Conservation (phyloP, 2,329 filamentous ascomycete genomes). For the Zelopaecilomyces penicillatus region DNA sequence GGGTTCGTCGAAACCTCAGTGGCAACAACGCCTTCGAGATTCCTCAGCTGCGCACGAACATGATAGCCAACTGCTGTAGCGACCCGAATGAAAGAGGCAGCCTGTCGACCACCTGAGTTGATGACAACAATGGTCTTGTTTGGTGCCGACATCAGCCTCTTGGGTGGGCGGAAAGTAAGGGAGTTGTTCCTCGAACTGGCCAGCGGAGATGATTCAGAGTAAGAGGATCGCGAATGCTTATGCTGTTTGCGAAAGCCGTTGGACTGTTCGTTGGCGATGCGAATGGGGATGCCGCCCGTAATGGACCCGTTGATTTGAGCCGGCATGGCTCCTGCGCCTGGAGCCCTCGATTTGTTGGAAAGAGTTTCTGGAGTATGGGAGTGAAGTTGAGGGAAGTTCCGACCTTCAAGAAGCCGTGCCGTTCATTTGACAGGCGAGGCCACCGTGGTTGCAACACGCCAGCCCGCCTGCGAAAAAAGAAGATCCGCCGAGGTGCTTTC, state of each 20-base stretch:
- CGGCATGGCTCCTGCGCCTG: constrained; percentile 24
- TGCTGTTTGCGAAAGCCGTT: constrained; percentile 36
- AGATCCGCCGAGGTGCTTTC: constrained; percentile 5
- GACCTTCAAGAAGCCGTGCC: constrained; percentile 3
- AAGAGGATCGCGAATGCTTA: constrained; percentile 55
- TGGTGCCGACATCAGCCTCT: constrained; percentile 49
- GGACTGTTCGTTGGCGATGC: constrained; percentile 27
- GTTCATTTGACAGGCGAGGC: constrained; percentile 17
- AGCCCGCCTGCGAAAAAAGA: constrained; percentile 12
- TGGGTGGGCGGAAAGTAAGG: constrained; percentile 50
- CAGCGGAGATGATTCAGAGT: constrained; percentile 51
- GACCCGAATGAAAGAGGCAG: constrained; percentile 88
- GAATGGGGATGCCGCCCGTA: constrained; percentile 30
- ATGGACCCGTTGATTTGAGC: constrained; percentile 31
- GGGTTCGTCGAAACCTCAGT: constrained; percentile 75
- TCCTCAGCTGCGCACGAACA: constrained; percentile 85
- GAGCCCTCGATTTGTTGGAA: constrained; percentile 10
- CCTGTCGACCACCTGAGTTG: constrained; percentile 92
- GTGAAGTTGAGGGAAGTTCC: constrained; percentile 3
- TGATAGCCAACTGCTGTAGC: constrained; percentile 89
- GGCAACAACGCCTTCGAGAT: constrained; percentile 78
- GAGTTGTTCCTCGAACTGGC: constrained; percentile 49
- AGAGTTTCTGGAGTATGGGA: constrained; percentile 7
- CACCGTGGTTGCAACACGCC: constrained; percentile 16
- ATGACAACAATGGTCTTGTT: constrained; percentile 86